Evolutionary conservation across 768 basidiomycete genomes (phyloP).

Genomic region (Rhodotorula paludigena): DNA sequence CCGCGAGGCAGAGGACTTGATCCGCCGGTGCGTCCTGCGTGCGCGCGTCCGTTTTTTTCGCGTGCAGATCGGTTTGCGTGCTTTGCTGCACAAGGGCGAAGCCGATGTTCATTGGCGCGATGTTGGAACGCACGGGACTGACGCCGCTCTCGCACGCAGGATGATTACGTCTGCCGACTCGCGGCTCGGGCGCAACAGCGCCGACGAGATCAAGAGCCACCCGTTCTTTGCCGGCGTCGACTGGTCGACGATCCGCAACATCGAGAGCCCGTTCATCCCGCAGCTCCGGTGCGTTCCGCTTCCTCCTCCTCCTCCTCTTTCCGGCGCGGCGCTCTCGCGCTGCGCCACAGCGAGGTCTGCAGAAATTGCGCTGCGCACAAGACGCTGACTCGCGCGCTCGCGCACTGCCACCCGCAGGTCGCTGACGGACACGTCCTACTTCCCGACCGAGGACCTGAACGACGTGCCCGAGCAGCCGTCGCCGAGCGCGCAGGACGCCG

Average conservation of each 20-base stretch:
- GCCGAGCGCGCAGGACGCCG: conserved; percentile 29
- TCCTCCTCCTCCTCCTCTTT: background rate
- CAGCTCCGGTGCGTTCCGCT: conserved; percentile 56
- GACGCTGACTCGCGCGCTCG: background rate
- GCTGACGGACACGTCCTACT: conserved; percentile 51
- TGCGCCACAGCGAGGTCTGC: no score
- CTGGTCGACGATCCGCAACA: conserved; percentile 77
- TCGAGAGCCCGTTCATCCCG: conserved; percentile 95
- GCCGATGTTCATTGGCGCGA: no score
- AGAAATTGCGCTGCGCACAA: no score
- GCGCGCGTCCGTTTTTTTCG: background rate
- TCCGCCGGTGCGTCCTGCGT: conserved; percentile 60
- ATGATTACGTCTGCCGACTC: conserved; percentile 79
- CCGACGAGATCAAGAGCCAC: conserved; percentile 85
- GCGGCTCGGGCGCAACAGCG: conserved; percentile 54
- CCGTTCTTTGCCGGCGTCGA: conserved; percentile 92
- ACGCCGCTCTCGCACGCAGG: conserved; percentile 29
- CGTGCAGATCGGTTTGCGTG: no score
- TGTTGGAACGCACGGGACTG: no score
- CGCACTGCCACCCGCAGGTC: conserved; percentile 5
- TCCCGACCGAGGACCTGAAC: conserved; percentile 52
- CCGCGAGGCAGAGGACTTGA: conserved; percentile 81
- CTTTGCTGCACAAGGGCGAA: no score
- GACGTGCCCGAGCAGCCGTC: conserved; percentile 49
- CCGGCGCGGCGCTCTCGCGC: no score